A percentile compares a stretch with the other conserved stretches of the same genome.
Conservation (phyloP, 805 yeast genomes). For the Ogataea minuta region DNA sequence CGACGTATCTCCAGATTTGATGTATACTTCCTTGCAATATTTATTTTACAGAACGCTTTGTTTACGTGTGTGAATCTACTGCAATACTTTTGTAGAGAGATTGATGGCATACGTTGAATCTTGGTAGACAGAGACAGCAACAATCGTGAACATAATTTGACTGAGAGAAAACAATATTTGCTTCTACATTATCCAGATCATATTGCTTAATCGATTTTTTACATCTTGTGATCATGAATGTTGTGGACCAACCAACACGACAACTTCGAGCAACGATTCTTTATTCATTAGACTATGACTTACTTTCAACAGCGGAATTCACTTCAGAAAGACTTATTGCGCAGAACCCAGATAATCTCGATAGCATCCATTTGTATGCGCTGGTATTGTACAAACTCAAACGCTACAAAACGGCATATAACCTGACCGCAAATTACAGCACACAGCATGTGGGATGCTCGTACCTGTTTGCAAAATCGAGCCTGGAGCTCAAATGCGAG, state of each 20-base stretch:
- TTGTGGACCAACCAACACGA: constrained; percentile 23
- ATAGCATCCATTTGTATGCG: constrained; percentile 68
- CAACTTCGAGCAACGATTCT: constrained; percentile 58
- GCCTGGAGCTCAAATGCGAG: constrained; percentile 51
- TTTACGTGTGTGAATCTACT: constrained; percentile 7
- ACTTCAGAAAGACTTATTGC: constrained; percentile 80
- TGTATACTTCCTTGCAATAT: constrained; percentile 1
- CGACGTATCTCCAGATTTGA: neutral
- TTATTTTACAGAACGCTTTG: constrained; percentile 13
- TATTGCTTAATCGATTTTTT: constrained; percentile 3
- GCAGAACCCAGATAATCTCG: constrained; percentile 50
- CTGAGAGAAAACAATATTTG: neutral
- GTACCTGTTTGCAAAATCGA: constrained; percentile 69
- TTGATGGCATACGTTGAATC: neutral
- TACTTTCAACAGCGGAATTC: constrained; percentile 75
- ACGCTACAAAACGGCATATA: constrained; percentile 62
- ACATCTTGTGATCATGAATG: constrained; percentile 18
- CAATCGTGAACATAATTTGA: neutral
- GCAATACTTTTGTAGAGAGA: neutral
- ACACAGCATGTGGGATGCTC: constrained; percentile 68
- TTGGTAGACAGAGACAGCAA: neutral
- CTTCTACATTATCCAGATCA: neutral
- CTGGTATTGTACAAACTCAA: constrained; percentile 58
- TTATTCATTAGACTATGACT: constrained; percentile 69
- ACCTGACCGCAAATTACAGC: constrained; percentile 40